phyloP scores from a whole-genome alignment of 441 rosid genomes.

The Manihot esculenta region DNA sequence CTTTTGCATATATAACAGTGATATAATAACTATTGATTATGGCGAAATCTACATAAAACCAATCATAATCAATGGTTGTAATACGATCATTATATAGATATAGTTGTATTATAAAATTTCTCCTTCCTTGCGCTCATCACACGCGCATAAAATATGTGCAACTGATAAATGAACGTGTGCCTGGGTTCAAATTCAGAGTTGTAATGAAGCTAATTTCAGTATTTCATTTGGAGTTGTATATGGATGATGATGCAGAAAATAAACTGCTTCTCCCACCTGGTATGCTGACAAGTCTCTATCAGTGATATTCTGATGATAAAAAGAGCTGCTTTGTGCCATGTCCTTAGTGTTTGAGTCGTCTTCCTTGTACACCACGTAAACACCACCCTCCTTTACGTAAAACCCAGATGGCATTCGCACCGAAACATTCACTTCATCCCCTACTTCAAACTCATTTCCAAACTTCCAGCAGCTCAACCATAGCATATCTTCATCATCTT shows the following conservation, averaged over 20 bases:
- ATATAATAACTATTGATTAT: too few species aligned
- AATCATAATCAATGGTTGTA: too few species aligned
- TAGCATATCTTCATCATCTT: constrained; percentile 19
- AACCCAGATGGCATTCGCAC: constrained; percentile 19
- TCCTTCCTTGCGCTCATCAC: too few species aligned
- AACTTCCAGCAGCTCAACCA: constrained; percentile 25
- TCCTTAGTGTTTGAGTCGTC: not conserved
- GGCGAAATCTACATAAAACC: too few species aligned
- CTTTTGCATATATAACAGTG: too few species aligned
- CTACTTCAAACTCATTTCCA: constrained; percentile 18
- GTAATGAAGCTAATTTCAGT: constrained; percentile 6
- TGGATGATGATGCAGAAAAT: constrained; percentile 30
- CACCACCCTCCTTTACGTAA: constrained; percentile 19
- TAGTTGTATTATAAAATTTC: too few species aligned
- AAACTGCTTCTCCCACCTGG: constrained; percentile 12
- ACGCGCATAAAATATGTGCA: not conserved
- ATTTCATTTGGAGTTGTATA: constrained; percentile 23
- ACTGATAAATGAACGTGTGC: too few species aligned
- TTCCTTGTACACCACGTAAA: constrained; percentile 13
- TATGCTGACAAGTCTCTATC: constrained; percentile 23
- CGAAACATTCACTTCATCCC: constrained; percentile 22
- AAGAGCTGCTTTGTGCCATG: not conserved
- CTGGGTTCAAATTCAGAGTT: not conserved
- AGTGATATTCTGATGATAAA: constrained; percentile 9
- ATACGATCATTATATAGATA: too few species aligned